phyloP scores from a whole-genome alignment of 2,329 filamentous ascomycete genomes.

The Trichoderma sp. region DNA sequence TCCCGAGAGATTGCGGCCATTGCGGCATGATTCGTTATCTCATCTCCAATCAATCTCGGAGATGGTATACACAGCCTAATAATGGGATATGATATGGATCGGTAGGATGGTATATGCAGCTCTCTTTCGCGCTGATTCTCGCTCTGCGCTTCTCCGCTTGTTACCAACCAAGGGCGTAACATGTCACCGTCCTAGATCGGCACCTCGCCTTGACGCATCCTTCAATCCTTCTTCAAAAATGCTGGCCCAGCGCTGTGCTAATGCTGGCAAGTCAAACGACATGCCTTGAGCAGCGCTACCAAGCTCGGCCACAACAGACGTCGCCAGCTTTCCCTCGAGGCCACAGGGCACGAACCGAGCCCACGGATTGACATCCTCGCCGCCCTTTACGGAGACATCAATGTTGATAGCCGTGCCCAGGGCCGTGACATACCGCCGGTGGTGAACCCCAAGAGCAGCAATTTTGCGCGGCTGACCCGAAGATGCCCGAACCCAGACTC shows the following conservation, averaged over 20 bases:
- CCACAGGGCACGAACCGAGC: constrained; percentile 85
- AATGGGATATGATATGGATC: background rate
- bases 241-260: constrained; percentile 34
- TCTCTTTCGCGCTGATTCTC: background rate
- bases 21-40: background rate
- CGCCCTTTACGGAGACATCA: constrained; percentile 51
- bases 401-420: constrained; percentile 83
- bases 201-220: constrained; percentile 28
- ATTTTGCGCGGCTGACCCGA: constrained; percentile 61
- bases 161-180: background rate
- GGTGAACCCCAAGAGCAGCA: constrained; percentile 86
- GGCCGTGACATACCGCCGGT: constrained; percentile 76
- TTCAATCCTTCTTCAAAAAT: constrained; percentile 36
- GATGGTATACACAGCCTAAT: background rate
- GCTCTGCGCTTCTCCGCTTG: background rate
- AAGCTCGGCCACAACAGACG: constrained; percentile 63
- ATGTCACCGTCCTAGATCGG: constrained; percentile 13
- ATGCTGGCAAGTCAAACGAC: constrained; percentile 28
- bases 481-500: constrained; percentile 66
- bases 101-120: background rate
- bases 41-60: background rate
- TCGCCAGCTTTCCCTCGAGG: constrained; percentile 72
- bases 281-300: constrained; percentile 16
- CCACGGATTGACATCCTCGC: constrained; percentile 49
- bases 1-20: background rate